These are phyloP conservation scores for Solanum bulbocastanum DNA, from an alignment of 257 asterid genomes.

Conservation along the genomic window DNA sequence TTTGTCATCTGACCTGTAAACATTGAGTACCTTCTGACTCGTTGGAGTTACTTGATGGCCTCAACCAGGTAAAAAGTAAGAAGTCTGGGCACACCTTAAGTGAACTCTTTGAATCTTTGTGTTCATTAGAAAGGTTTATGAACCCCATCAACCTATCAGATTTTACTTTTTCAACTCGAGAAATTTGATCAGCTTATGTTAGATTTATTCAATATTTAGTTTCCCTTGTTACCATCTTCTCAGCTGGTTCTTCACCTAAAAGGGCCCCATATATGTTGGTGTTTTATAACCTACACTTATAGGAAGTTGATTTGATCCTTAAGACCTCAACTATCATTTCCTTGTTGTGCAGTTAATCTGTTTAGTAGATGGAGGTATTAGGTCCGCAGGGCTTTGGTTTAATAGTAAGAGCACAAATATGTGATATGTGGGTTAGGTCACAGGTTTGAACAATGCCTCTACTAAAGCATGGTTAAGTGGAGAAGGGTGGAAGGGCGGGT, in stretches of 20 bases:
- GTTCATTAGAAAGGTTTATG: not conserved
- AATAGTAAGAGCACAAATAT: not conserved
- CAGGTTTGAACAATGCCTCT: not conserved
- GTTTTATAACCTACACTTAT: not conserved
- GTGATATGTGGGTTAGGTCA: not conserved
- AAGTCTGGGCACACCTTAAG: not conserved
- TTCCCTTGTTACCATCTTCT: not conserved
- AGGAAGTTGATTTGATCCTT: not conserved
- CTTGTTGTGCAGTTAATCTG: not conserved
- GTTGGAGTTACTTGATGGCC: not conserved
- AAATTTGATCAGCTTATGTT: not conserved
- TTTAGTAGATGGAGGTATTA: not conserved
- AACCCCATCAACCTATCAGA: not conserved
- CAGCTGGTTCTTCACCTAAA: not conserved
- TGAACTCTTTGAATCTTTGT: not conserved
- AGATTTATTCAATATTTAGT: not conserved
- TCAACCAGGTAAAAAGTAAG: not conserved
- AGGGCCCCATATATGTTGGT: not conserved
- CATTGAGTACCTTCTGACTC: not conserved
- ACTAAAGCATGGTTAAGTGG: not conserved
- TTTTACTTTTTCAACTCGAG: not conserved
- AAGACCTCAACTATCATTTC: not conserved
- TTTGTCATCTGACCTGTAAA: not conserved
- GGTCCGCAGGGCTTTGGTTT: not conserved
- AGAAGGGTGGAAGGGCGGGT: not conserved